Evolutionary conservation across 768 basidiomycete genomes (phyloP).

Genomic region (Termitomyces sp.): DNA sequence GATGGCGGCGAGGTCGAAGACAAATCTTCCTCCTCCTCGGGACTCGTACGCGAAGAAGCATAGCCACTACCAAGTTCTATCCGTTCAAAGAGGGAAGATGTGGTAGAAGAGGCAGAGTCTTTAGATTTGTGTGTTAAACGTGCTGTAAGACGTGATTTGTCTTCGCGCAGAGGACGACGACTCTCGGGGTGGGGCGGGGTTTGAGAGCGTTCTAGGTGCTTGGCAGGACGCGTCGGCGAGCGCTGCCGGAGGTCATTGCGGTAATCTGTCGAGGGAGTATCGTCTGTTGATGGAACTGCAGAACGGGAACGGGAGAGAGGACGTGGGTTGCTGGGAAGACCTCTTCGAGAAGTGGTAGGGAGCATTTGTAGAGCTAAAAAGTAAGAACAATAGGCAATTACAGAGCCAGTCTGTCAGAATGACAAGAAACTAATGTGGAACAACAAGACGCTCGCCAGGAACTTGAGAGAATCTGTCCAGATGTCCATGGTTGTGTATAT

Average conservation of each 20-base stretch:
- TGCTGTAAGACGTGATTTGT: background rate
- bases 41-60: background rate
- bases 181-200: background rate
- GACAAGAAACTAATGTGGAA: background rate
- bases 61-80: slow-evolving; percentile 25
- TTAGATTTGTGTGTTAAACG: slow-evolving; percentile 2
- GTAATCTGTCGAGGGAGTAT: background rate
- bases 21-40: background rate
- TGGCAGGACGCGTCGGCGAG: slow-evolving; percentile 1
- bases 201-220: background rate
- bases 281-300: background rate
- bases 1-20: background rate
- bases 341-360: slow-evolving; percentile 16
- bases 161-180: background rate
- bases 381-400: background rate
- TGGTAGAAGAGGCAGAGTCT: slow-evolving; percentile 7
- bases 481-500: no score
- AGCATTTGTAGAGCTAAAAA: slow-evolving; percentile 7
- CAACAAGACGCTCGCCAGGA: background rate
- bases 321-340: slow-evolving; percentile 33
- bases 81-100: slow-evolving; percentile 34
- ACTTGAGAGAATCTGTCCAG: background rate
- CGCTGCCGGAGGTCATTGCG: background rate
- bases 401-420: slow-evolving; percentile 9
- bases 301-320: slow-evolving; percentile 34